Evolutionary conservation across 768 basidiomycete species (phyloP).

Genomic region (Lactarius pseudohatsudake): DNA sequence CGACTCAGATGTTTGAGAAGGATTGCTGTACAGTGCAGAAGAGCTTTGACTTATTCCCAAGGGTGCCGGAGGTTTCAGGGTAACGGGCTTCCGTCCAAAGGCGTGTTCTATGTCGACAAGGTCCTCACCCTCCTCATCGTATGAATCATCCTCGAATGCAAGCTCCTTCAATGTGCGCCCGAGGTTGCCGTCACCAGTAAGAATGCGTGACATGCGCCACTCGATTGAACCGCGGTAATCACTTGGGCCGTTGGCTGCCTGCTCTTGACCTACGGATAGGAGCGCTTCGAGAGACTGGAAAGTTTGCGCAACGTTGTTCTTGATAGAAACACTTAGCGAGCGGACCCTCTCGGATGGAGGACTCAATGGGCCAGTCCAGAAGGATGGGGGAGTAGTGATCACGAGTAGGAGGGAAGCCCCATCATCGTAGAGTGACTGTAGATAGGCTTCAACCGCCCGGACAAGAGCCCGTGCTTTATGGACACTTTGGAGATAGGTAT

Average conservation of each 20-base stretch:
- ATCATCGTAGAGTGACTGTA: constrained; percentile 78
- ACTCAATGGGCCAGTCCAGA: constrained; percentile 14
- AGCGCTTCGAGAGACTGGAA: constrained; percentile 63
- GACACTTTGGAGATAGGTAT: constrained; percentile 62
- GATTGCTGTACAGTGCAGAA: constrained; percentile 32
- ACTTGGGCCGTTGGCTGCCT: constrained; percentile 64
- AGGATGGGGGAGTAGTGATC: constrained; percentile 47
- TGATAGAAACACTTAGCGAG: constrained; percentile 50
- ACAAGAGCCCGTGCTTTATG: constrained; percentile 66
- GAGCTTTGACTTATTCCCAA: constrained; percentile 20
- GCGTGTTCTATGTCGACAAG: constrained; percentile 60
- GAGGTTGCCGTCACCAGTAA: constrained; percentile 54
- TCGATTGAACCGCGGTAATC: constrained; percentile 77
- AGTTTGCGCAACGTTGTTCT: constrained; percentile 55
- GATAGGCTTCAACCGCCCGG: constrained; percentile 63
- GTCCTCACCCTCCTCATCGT: constrained; percentile 49
- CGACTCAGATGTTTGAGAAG: constrained; percentile 34
- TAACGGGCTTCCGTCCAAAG: constrained; percentile 39
- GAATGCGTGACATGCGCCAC: constrained; percentile 72
- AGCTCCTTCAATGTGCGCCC: constrained; percentile 37
- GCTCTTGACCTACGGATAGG: constrained; percentile 63
- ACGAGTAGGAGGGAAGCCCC: constrained; percentile 57
- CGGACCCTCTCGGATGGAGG: constrained; percentile 31
- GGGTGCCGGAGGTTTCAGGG: constrained; percentile 1
- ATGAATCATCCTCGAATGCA: constrained; percentile 35